Percentiles rank a stretch among this genome's conserved stretches.
Evolutionary conservation across 2,329 filamentous ascomycete species (phyloP).

Genomic region (Bisporella sp.): DNA sequence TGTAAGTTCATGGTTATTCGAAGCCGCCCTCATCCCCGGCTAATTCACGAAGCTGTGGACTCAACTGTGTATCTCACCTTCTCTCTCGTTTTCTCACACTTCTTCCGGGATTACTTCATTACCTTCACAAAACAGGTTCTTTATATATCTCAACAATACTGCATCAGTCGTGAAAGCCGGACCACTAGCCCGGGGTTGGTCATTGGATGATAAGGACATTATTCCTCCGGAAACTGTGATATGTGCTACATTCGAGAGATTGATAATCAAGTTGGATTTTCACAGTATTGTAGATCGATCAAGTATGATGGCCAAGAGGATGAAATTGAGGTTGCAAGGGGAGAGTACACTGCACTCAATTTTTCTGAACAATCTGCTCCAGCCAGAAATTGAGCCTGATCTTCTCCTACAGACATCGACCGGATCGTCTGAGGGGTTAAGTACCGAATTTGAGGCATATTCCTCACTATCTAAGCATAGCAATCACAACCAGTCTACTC

Average conservation of each 20-base stretch:
- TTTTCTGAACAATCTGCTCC: conserved; percentile 1
- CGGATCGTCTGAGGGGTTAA: background rate
- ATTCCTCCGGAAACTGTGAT: conserved; percentile 12
- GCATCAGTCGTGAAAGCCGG: conserved; percentile 1
- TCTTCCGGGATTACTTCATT: background rate
- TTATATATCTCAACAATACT: conserved; percentile 14
- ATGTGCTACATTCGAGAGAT: conserved; percentile 11
- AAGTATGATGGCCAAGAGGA: background rate
- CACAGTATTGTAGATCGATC: background rate
- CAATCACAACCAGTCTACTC: no score
- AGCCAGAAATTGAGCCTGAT: conserved; percentile 2
- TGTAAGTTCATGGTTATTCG: conserved; percentile 8
- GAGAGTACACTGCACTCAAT: background rate
- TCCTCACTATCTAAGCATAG: no score
- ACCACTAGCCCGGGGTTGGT: conserved; percentile 3
- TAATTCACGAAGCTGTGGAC: conserved; percentile 19
- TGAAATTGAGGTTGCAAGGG: background rate
- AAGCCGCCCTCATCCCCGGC: background rate
- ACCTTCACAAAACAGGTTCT: conserved; percentile 5
- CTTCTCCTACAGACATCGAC: background rate
- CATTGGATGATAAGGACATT: conserved; percentile 11
- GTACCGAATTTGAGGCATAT: no score
- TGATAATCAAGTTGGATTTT: conserved; percentile 19
- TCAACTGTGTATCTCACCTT: conserved; percentile 16
- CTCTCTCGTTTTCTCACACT: conserved; percentile 5